phyloP scores from a whole-genome alignment of 1,139 yeast species.

The Schwanniomyces etchellsii region DNA sequence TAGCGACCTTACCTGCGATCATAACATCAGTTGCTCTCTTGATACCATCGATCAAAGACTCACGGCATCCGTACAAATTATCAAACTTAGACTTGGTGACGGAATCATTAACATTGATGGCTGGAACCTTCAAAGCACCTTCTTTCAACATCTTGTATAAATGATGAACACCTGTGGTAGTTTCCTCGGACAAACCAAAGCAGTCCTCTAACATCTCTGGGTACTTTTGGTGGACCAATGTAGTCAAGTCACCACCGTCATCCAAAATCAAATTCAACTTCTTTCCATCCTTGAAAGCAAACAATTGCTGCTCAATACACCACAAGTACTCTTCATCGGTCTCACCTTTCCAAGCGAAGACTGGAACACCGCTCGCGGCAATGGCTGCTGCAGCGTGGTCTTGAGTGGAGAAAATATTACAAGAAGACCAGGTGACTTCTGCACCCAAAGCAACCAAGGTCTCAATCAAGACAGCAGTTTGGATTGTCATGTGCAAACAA shows the following conservation, averaged over 20 bases:
- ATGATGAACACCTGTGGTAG: constrained; percentile 99
- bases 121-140: constrained; percentile 92
- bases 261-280: constrained; percentile 96
- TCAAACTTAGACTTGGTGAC: constrained; percentile 99
- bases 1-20: constrained; percentile 99
- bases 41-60: constrained; percentile 97
- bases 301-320: constrained; percentile 99
- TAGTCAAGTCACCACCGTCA: constrained; percentile 99
- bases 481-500: constrained; percentile 99
- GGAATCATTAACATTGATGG: constrained; percentile 98
- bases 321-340: constrained; percentile 99
- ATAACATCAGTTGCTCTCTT: constrained; percentile 99
- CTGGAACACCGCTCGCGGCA: constrained; percentile 99
- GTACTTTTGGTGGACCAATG: constrained; percentile 95
- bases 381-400: constrained; percentile 99
- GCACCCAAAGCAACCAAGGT: constrained; percentile 98
- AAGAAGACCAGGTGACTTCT: constrained; percentile 99
- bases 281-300: constrained; percentile 95
- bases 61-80: constrained; percentile 99
- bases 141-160: constrained; percentile 95
- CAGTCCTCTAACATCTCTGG: constrained; percentile 96
- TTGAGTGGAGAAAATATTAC: constrained; percentile 99
- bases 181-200: constrained; percentile 97
- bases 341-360: constrained; percentile 99
- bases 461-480: constrained; percentile 98